Evolutionary conservation across 345 rosid genomes (phyloP), one percentile per base, ranked within the genome.

Genomic region (Eucalyptus victrix): DNA sequence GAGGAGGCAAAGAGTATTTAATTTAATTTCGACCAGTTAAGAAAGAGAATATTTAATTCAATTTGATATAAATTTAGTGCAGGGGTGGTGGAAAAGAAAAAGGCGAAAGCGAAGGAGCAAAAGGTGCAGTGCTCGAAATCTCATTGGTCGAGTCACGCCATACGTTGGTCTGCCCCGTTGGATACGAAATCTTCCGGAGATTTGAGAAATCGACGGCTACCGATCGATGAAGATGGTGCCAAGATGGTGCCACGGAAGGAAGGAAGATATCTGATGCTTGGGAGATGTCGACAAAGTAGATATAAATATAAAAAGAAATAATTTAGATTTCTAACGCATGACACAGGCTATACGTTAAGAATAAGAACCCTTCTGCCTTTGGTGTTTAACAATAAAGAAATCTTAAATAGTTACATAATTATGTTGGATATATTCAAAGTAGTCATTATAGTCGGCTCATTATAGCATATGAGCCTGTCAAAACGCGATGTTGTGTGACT

Each of bases 381-480:
- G 69, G 69, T 62, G 32, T 62, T n/a, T 65, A 16, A 65, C 37
- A 15, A n/a, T n/a, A n/a, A 15, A 4, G 16, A n/a, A 65, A 65
- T 65, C 21, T n/a, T n/a, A 8, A n/a, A n/a, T 62, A n/a, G 17
- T 65, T 65, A 65, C 76, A n/a, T 15, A 30, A 30, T 15, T 16
- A 65, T 65, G 19, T n/a, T 65, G 76, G 3, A 65, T 65, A 65
- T 65, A 65, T 65, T 62, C 32, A 65, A 65, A 65, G 76, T 15
- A 65, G 37, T n/a, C 32, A n/a, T 65, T n/a, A 65, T 15, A n/a
- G 18, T n/a, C 37, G 18, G 19, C 19, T 4, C 76, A 65, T n/a
- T n/a, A 65, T n/a, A n/a, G n/a, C n/a, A n/a, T n/a, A n/a, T 1
- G 1, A 62, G 9, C 17, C 5, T 30, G 0, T 28, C 34, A 30